phyloP scores from a whole-genome alignment of 108 stramenopile genomes.

The Nitzschia putrida region DNA sequence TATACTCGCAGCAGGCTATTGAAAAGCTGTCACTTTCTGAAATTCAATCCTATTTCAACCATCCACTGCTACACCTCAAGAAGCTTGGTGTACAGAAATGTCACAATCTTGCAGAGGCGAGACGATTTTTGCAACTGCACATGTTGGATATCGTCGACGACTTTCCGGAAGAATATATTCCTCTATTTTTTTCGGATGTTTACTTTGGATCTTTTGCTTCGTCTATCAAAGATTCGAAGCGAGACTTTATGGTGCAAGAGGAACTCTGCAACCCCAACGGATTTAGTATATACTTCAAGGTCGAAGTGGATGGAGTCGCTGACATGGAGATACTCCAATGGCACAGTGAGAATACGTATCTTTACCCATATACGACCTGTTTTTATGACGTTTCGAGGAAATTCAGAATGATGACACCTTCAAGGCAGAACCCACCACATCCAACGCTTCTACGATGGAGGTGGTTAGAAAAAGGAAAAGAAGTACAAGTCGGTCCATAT shows the following conservation, averaged over 20 bases:
- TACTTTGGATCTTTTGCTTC: constrained; percentile 38
- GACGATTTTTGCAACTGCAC: constrained; percentile 25
- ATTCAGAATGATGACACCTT: constrained; percentile 14
- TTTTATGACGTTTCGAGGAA: constrained; percentile 24
- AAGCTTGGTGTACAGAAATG: background rate
- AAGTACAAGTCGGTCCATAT: constrained; percentile 37
- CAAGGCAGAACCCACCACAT: constrained; percentile 8
- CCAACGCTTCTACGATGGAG: constrained; percentile 30
- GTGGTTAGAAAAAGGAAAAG: constrained; percentile 28
- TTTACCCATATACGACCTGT: constrained; percentile 29
- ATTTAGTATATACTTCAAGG: constrained; percentile 39
- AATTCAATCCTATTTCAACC: constrained; percentile 22
- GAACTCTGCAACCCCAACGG: constrained; percentile 32
- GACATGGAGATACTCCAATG: constrained; percentile 14
- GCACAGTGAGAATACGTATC: constrained; percentile 8
- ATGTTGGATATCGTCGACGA: constrained; percentile 37
- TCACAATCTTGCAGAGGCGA: background rate
- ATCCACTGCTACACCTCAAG: constrained; percentile 19
- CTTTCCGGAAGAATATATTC: background rate
- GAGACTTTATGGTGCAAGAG: constrained; percentile 16
- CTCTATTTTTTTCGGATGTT: constrained; percentile 27
- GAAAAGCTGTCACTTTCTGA: constrained; percentile 1
- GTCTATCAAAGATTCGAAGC: constrained; percentile 29
- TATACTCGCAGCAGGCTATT: constrained; percentile 21
- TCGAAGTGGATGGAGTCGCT: constrained; percentile 21